Evolutionary conservation across 75 land plant species (phyloP), one percentile per base, ranked within the genome.

Genomic region (Pinus taeda): DNA sequence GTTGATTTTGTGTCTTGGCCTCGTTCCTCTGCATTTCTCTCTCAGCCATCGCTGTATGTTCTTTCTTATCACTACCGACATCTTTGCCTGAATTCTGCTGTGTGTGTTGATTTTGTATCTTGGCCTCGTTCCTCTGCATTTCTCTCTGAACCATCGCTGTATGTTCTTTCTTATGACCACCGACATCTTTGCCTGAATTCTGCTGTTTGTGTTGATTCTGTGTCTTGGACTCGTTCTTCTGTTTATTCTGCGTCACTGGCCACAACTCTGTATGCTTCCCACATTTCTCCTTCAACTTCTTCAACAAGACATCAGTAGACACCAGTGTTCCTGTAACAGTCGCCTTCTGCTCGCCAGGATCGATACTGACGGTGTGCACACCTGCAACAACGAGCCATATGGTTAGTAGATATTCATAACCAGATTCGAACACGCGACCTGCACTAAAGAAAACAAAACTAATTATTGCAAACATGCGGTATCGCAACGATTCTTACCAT

Each of bases 201-300:
- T 37, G 39, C 39, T 37, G 5, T 37, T 37, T 5, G 2, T 2
- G 39, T 37, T 37, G 39, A 3, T 37, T 37, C 39, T 37, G 39
- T 3, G 39, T 3, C 1, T 37, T 37, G 39, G 39, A 3, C 5
- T 37, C 39, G 39, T 37, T 37, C 39, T 37, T 3, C 39, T 37
- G 39, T 37, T 37, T 37, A 5, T 37, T 37, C 39, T 37, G 5
- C 1, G 3, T 5, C 39, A 37, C 0, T 2, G 39, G 78, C 81
- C 75, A 76, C 3, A 79, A 53, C 71, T 81, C 85, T 39, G 81
- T 85, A n/a, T 77, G 73, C 66, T 83, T 87, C 12, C 60, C 60
- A 9, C 45, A 29, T 61, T 73, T 83, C 22, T 15, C 0, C 26
- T 0, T 11, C 22, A 87, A 79, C 76, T 77, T 83, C 61, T 81